phyloP scores from a whole-genome alignment of 139 green algal genomes.

The Auxenochlorella pyrenoidosa region DNA sequence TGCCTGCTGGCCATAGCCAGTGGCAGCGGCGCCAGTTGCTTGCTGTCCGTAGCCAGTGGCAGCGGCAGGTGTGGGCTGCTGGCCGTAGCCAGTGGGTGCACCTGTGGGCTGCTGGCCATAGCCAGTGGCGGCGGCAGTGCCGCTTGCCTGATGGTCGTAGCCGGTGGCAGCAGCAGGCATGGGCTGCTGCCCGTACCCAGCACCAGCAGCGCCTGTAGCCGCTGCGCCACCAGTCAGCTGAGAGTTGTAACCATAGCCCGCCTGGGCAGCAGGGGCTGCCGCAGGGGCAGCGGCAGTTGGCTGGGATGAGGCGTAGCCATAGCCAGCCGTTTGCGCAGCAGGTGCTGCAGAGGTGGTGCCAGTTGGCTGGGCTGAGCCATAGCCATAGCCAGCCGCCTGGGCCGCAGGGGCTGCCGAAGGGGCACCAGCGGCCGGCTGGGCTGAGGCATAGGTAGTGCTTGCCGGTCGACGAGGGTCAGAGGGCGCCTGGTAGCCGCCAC shows the following conservation, averaged over 20 bases:
- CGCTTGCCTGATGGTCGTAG: background rate
- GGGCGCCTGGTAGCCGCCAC: background rate
- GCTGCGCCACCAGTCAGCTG: background rate
- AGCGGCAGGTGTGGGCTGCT: background rate
- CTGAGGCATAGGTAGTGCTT: background rate
- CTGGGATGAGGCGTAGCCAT: background rate
- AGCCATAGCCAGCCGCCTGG: background rate
- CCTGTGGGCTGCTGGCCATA: background rate
- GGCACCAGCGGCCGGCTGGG: background rate
- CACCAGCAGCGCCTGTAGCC: background rate
- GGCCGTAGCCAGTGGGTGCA: background rate
- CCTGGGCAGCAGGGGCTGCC: background rate
- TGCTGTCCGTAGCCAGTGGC: background rate
- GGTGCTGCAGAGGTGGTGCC: background rate
- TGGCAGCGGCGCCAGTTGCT: background rate
- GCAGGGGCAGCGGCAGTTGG: background rate
- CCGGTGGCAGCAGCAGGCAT: background rate
- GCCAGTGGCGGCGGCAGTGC: background rate
- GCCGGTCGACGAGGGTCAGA: conserved; percentile 1
- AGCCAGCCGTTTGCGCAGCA: background rate
- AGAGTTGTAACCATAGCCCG: background rate
- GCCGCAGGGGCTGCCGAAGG: background rate
- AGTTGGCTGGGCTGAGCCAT: background rate
- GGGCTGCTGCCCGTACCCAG: background rate
- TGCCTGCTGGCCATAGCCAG: background rate